Conservation (phyloP, 2,329 filamentous ascomycete genomes). For the Fusarium pseudoanthophilum region DNA sequence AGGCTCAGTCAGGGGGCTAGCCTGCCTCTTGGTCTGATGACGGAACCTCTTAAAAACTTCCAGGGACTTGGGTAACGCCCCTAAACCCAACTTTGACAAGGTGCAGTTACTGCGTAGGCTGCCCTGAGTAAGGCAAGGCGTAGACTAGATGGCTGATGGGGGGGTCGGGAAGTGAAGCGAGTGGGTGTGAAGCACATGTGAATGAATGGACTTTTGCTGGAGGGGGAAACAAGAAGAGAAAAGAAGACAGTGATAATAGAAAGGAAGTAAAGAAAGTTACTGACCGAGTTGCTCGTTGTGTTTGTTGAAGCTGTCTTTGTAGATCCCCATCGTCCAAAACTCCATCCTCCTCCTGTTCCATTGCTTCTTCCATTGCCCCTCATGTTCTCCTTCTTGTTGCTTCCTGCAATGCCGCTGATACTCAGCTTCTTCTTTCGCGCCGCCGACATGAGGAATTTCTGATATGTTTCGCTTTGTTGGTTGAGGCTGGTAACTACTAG, state of each 20-base stretch:
- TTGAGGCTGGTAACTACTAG: neutral
- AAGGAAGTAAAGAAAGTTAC: neutral
- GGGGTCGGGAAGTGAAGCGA: constrained; percentile 17
- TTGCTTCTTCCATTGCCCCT: constrained; percentile 20
- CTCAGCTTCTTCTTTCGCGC: constrained; percentile 34
- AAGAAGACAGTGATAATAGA: neutral
- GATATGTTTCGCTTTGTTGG: neutral
- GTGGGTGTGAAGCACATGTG: constrained; percentile 22
- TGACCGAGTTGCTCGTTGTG: constrained; percentile 12
- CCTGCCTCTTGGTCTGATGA: constrained; percentile 24
- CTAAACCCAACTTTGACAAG: constrained; percentile 20
- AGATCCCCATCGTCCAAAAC: constrained; percentile 34
- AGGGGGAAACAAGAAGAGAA: constrained; percentile 2
- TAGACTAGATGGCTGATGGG: neutral
- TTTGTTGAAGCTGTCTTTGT: constrained; percentile 20
- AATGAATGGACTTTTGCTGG: neutral
- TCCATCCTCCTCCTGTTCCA: constrained; percentile 26
- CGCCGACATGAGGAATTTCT: constrained; percentile 17
- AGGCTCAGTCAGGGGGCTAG: neutral
- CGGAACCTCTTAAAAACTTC: constrained; percentile 27
- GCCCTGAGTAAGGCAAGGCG: constrained; percentile 23
- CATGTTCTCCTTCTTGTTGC: constrained; percentile 31
- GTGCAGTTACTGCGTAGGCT: neutral
- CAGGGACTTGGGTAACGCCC: constrained; percentile 16
- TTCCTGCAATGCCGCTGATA: constrained; percentile 25